Base-by-base conservation (phyloP, 331 rosid genomes). In the Saraca asoca region DNA sequence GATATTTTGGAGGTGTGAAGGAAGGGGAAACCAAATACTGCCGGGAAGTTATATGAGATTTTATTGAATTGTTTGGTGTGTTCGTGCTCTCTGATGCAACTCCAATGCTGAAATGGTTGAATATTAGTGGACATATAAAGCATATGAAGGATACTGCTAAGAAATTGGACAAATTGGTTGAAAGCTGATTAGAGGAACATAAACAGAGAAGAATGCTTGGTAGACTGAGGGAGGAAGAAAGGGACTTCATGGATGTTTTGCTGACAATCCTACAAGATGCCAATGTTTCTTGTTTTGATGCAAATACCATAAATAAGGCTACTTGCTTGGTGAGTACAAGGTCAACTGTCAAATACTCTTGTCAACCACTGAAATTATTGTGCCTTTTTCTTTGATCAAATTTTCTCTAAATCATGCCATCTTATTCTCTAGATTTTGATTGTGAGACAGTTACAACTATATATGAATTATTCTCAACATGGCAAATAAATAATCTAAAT, bases 261-360 rank as follows among this genome's bases (percentile, higher is more conserved):
- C 31, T 24, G 56, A 65, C 46, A 48, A 70, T 19, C 67, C 33
- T 69, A 55, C 46, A 59, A 10, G 71, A 69, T 18, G 53, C 35
- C 10, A 3, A 60, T 33, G 45, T 73, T 20, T 74, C 68, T 59
- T 51, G 62, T 42, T 81, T 60, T 77, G 77, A 73, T 65, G 48
- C 80, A 46, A 77, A 77, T 51, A 73, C 85, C 20, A 35, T 81
- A 48, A 81, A 72, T 69, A 77, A 77, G 41, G 77, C 82, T 41
- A 81, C 82, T 64, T 64, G 77, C 51, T 33, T 77, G 69, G 82
- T 77, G 52, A 59, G 72, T 64, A n/a, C n/a, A n/a, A n/a, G n/a
- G n/a, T n/a, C n/a, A n/a, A n/a, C n/a, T n/a, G n/a, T n/a, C n/a
- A n/a, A n/a, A n/a, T n/a, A n/a, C n/a, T n/a, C n/a, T n/a, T n/a